Percentiles rank a stretch among this genome's conserved stretches.
Evolutionary conservation across 192 early-diverging fungal genomes (phyloP).

Genomic region (Backusella macrospora): DNA sequence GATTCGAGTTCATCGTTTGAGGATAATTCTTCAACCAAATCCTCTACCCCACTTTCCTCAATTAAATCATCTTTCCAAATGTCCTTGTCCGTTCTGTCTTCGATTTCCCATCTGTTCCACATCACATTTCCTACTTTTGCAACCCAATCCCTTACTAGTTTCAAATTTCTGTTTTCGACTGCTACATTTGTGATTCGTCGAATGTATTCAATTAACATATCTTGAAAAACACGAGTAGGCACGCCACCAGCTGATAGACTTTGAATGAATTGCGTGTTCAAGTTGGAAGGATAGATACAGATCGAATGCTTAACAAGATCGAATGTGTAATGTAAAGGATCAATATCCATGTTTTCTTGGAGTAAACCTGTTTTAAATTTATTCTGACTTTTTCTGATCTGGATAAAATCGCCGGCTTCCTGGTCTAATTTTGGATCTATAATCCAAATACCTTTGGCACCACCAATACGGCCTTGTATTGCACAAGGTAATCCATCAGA

Average conservation of each 20-base stretch:
- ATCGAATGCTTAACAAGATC: conserved; percentile 29
- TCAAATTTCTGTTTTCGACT: conserved; percentile 19
- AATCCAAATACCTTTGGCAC: conserved; percentile 46
- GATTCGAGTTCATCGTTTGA: background rate
- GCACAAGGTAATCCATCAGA: conserved; percentile 31
- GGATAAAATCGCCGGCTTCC: conserved; percentile 24
- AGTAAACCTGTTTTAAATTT: conserved; percentile 34
- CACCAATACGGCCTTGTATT: conserved; percentile 41
- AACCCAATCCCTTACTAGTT: conserved; percentile 33
- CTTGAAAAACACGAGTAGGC: conserved; percentile 23
- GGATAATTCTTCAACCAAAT: background rate
- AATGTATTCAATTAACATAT: conserved; percentile 37
- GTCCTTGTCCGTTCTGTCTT: background rate
- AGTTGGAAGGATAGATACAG: conserved; percentile 24
- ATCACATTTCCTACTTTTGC: conserved; percentile 4
- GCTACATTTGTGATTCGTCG: conserved; percentile 16
- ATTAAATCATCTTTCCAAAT: conserved; percentile 11
- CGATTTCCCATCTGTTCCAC: conserved; percentile 22
- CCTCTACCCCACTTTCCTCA: background rate
- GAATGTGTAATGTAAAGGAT: conserved; percentile 33
- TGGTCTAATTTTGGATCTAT: conserved; percentile 21
- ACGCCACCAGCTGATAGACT: conserved; percentile 34
- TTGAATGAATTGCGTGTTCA: conserved; percentile 43
- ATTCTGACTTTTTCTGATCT: conserved; percentile 34
- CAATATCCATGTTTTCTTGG: conserved; percentile 3